phyloP scores from a whole-genome alignment of 306 rosid genomes.

The Parietaria judaica region DNA sequence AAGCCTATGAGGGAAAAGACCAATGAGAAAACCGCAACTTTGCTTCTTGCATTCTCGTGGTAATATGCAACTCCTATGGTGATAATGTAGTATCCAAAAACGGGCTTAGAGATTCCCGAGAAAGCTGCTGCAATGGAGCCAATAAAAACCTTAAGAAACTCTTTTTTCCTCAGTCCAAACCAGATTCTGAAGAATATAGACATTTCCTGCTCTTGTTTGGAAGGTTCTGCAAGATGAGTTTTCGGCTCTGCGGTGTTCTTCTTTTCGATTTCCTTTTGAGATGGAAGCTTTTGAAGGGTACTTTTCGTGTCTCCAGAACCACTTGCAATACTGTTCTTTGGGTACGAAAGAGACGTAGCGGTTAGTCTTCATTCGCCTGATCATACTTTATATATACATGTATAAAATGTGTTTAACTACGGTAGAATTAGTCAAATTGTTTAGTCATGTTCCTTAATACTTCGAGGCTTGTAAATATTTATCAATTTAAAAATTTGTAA shows the following conservation, averaged over 20 bases:
- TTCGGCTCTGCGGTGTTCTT: slow-evolving; percentile 22
- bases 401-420: no score
- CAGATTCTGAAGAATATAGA: slow-evolving; percentile 68
- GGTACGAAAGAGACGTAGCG: background rate
- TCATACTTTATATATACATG: no score
- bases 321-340: slow-evolving; percentile 33
- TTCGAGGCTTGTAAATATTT: no score
- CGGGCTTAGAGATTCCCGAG: slow-evolving; percentile 82
- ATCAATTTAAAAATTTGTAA: no score
- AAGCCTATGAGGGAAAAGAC: slow-evolving; percentile 51
- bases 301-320: slow-evolving; percentile 29
- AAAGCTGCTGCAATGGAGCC: slow-evolving; percentile 44
- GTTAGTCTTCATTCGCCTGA: no score
- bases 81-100: slow-evolving; percentile 71
- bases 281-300: slow-evolving; percentile 27
- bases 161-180: slow-evolving; percentile 52
- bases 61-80: slow-evolving; percentile 76
- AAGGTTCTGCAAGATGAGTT: slow-evolving; percentile 14
- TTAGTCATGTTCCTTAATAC: no score
- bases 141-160: slow-evolving; percentile 43
- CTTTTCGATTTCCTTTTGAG: slow-evolving; percentile 30
- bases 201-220: slow-evolving; percentile 23
- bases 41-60: slow-evolving; percentile 30
- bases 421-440: no score
- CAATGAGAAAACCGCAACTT: slow-evolving; percentile 53